Conservation (phyloP, 306 rosid species). For the Senna tora region DNA sequence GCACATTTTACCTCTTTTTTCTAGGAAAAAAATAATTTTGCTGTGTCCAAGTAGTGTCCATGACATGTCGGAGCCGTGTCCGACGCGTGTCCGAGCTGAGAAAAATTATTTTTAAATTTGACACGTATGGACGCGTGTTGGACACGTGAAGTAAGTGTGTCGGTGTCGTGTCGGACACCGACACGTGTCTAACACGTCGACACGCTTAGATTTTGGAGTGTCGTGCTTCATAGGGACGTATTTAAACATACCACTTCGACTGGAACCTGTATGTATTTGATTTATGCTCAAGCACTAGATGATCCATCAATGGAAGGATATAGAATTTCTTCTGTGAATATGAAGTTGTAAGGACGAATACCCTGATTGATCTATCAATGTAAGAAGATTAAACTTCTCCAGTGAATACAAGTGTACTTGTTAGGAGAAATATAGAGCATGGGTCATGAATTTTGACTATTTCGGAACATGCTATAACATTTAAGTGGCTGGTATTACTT, state of each 20-base stretch:
- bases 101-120: too few relatives aligned
- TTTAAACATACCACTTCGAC: not conserved
- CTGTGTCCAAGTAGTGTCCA: too few relatives aligned
- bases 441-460: not conserved
- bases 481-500: slow-evolving; percentile 10
- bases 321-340: not conserved
- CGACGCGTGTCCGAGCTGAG: too few relatives aligned
- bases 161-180: too few relatives aligned
- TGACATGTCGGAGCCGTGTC: too few relatives aligned
- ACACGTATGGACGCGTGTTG: too few relatives aligned
- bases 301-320: slow-evolving; percentile 5
- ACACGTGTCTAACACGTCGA: too few relatives aligned
- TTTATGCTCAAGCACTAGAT: not conserved
- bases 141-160: too few relatives aligned
- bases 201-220: too few relatives aligned
- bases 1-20: too few relatives aligned
- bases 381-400: not conserved
- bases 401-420: not conserved
- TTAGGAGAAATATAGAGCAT: not conserved
- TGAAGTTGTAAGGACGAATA: not conserved
- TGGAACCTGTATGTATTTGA: not conserved
- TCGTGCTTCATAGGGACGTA: too few relatives aligned
- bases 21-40: too few relatives aligned
- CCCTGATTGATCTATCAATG: not conserved
- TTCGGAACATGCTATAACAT: slow-evolving; percentile 22